Evolutionary conservation across 2,329 filamentous ascomycete species (phyloP).

Genomic region (Beauveria varroae): DNA sequence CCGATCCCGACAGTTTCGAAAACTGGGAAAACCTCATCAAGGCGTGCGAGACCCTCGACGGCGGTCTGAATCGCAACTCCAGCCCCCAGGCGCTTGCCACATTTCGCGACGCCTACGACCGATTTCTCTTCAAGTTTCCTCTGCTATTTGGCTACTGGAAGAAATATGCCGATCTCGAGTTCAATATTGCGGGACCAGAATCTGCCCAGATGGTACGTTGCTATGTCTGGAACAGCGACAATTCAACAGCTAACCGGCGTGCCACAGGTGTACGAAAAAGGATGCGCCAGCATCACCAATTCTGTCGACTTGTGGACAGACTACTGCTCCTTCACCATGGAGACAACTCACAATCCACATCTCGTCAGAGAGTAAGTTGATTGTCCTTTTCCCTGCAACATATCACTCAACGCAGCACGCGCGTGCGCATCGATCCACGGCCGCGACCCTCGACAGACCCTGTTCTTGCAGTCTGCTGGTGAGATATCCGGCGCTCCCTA

Average conservation of each 20-base stretch:
- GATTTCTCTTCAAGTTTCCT: conserved; percentile 89
- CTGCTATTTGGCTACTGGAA: conserved; percentile 99
- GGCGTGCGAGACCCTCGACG: conserved; percentile 76
- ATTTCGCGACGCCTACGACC: conserved; percentile 81
- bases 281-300: conserved; percentile 83
- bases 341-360: conserved; percentile 90
- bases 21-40: conserved; percentile 89
- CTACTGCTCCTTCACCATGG: conserved; percentile 96
- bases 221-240: background rate
- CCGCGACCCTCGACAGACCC: conserved; percentile 28
- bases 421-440: conserved; percentile 27
- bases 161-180: conserved; percentile 96
- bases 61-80: conserved; percentile 92
- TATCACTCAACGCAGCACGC: conserved; percentile 36
- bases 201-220: conserved; percentile 83
- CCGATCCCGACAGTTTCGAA: conserved; percentile 85
- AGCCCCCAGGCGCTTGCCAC: conserved; percentile 87
- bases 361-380: conserved; percentile 99
- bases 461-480: conserved; percentile 46
- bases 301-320: conserved; percentile 97
- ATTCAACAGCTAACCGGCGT: conserved; percentile 11
- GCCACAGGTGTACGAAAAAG: conserved; percentile 84
- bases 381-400: conserved; percentile 58
- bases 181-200: conserved; percentile 93
- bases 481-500: conserved; percentile 58